These are phyloP conservation scores for Fusarium sacchari DNA, from an alignment of 2,329 filamentous ascomycete species.

Conservation along the genomic window DNA sequence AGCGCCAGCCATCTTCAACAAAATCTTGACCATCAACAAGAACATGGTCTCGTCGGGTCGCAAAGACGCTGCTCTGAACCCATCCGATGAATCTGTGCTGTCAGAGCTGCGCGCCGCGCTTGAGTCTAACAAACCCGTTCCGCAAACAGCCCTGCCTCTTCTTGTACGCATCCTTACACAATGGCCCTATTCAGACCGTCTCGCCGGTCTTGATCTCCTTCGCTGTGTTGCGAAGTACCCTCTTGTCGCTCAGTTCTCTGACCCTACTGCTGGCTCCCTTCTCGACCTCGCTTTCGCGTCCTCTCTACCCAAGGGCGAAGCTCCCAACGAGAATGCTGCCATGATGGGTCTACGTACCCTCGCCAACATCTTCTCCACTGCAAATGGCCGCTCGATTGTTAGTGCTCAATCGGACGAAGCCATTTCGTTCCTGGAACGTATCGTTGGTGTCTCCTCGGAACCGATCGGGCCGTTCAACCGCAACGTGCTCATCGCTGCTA, in stretches of 20 bases:
- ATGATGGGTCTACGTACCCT: slow-evolving; percentile 89
- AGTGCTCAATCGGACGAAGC: slow-evolving; percentile 68
- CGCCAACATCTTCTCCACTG: slow-evolving; percentile 83
- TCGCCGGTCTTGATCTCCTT: slow-evolving; percentile 87
- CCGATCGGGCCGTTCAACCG: slow-evolving; percentile 70
- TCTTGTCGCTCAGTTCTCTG: slow-evolving; percentile 68
- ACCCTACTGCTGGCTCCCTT: slow-evolving; percentile 65
- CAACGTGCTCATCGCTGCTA: slow-evolving; percentile 83
- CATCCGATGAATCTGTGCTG: slow-evolving; percentile 73
- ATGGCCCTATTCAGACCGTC: slow-evolving; percentile 83
- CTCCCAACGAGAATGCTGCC: slow-evolving; percentile 78
- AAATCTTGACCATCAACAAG: slow-evolving; percentile 79
- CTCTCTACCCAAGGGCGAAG: slow-evolving; percentile 57
- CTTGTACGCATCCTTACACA: slow-evolving; percentile 76
- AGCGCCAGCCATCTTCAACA: slow-evolving; percentile 73
- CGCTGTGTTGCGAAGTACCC: slow-evolving; percentile 81
- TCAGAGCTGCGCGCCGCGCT: slow-evolving; percentile 70
- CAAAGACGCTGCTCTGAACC: slow-evolving; percentile 79
- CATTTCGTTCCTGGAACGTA: slow-evolving; percentile 70
- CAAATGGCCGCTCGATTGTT: slow-evolving; percentile 74
- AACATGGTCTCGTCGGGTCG: slow-evolving; percentile 75
- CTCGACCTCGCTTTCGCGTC: slow-evolving; percentile 63
- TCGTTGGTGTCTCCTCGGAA: slow-evolving; percentile 62
- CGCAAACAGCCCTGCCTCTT: slow-evolving; percentile 66
- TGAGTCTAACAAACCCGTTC: slow-evolving; percentile 64